These are phyloP conservation scores for Xylaria castorea DNA, from an alignment of 495 filamentous ascomycete species.

Conservation along the genomic window DNA sequence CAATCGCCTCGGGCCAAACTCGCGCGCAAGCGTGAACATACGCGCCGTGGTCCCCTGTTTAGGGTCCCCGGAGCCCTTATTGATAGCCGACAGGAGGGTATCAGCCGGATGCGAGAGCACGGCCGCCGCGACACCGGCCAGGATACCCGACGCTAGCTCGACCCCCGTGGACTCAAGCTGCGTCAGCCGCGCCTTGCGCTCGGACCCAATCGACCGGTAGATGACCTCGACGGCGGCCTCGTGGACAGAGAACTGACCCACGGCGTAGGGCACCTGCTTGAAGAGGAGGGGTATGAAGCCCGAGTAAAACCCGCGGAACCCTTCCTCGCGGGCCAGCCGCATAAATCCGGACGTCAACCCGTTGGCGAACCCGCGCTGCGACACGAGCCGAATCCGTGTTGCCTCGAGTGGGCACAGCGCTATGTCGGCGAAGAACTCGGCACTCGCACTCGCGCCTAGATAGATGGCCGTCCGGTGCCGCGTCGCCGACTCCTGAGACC, in stretches of 20 bases:
- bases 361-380: constrained; percentile 71
- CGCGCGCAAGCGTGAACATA: constrained; percentile 45
- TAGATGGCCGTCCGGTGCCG: constrained; percentile 77
- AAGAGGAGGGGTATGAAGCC: constrained; percentile 79
- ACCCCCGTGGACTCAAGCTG: constrained; percentile 66
- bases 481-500: constrained; percentile 66
- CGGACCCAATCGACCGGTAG: constrained; percentile 43
- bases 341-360: constrained; percentile 70
- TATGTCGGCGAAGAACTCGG: constrained; percentile 81
- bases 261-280: constrained; percentile 65
- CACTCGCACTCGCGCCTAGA: constrained; percentile 72
- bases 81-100: constrained; percentile 90
- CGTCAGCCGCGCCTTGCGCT: constrained; percentile 42
- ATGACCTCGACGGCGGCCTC: constrained; percentile 45
- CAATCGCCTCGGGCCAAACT: constrained; percentile 44
- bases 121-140: constrained; percentile 87
- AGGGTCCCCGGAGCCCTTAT: constrained; percentile 64
- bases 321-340: constrained; percentile 73
- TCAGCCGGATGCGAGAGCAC: constrained; percentile 87
- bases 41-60: constrained; percentile 41
- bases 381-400: constrained; percentile 79
- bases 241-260: constrained; percentile 46
- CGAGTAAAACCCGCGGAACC: constrained; percentile 77
- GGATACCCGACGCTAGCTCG: constrained; percentile 82
- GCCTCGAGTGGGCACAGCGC: constrained; percentile 79